These are phyloP conservation scores for Gnomoniopsis smithogilvyi DNA, from an alignment of 2,329 filamentous ascomycete species.

Conservation along the genomic window DNA sequence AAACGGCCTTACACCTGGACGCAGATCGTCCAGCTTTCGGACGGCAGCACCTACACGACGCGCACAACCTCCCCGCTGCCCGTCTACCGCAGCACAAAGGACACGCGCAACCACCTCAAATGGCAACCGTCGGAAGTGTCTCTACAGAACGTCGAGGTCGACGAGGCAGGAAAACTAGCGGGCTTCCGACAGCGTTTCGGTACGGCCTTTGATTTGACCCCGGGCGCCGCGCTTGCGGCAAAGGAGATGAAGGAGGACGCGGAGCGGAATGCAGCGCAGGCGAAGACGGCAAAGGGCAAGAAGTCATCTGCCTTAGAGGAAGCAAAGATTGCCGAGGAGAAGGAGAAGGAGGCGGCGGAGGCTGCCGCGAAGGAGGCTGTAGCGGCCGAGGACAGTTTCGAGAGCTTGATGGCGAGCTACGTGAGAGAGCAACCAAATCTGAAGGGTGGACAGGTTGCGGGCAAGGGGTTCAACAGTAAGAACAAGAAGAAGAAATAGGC, in stretches of 20 bases:
- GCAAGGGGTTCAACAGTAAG: constrained; percentile 9
- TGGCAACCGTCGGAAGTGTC: constrained; percentile 87
- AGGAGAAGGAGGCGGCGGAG: constrained; percentile 23
- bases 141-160: constrained; percentile 84
- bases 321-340: constrained; percentile 13
- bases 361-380: constrained; percentile 16
- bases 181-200: constrained; percentile 86
- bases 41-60: constrained; percentile 80
- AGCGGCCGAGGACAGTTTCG: constrained; percentile 33
- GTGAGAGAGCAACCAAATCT: constrained; percentile 35
- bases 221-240: constrained; percentile 29
- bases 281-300: constrained; percentile 3
- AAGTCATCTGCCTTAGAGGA: not conserved
- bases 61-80: constrained; percentile 71
- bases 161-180: constrained; percentile 86
- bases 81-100: constrained; percentile 64
- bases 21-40: constrained; percentile 89
- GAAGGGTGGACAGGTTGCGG: constrained; percentile 29
- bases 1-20: constrained; percentile 94
- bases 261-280: constrained; percentile 21
- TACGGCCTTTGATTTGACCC: constrained; percentile 69
- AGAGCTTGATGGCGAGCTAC: constrained; percentile 52
- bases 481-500: constrained; percentile 18
- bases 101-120: constrained; percentile 81
- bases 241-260: constrained; percentile 27